Base-by-base conservation (phyloP, 495 filamentous ascomycete genomes). In the Talaromyces thailandensis region DNA sequence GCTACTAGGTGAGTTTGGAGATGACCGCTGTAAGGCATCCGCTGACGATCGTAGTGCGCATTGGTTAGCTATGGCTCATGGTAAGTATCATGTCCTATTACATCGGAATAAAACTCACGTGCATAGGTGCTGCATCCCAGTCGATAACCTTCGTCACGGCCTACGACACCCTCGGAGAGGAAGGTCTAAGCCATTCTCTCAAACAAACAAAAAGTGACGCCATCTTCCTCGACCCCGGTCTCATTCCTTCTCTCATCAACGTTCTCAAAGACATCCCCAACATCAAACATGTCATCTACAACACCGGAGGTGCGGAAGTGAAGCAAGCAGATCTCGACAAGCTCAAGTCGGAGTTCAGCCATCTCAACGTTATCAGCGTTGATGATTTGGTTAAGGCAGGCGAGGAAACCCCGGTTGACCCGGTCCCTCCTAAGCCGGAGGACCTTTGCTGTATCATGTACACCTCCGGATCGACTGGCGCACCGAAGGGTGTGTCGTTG, bases 371-470 rank as follows among this genome's bases (percentile, higher is more conserved):
- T 65, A 62, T 89, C 67, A 96, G 86, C 82, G 88, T 94, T 66
- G 91, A 96, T 59, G 92, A 97, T 45, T 76, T 98, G 63, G 74
- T 84, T 64, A 86, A 94, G 75, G 77, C 89, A 50, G 94, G 94
- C 67, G 83, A 92, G 73, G 86, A 90, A 64, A 94, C 95, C 69
- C 86, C 83, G 8, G 84, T 86, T 52, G 93, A 97, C 8, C 84
- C 90, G 18, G 86, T 90, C 18, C 88, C 92, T 43, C 93, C 94
- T 3, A 74, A 79, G 26, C 82, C 90, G 2, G 90, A 96, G 56
- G 93, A 96, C 71, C 84, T 98, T 12, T 94, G 89, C 82, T 96
- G 94, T 72, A 96, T 98, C 73, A 98, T 98, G 94, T 98, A 98
- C 79, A 98, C 94, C 2, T 98, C 94, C 31, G 94, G 94, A 50